Evolutionary conservation across 1,284 basidiomycete genomes (phyloP).

Genomic region (Spongispora temasekensis): DNA sequence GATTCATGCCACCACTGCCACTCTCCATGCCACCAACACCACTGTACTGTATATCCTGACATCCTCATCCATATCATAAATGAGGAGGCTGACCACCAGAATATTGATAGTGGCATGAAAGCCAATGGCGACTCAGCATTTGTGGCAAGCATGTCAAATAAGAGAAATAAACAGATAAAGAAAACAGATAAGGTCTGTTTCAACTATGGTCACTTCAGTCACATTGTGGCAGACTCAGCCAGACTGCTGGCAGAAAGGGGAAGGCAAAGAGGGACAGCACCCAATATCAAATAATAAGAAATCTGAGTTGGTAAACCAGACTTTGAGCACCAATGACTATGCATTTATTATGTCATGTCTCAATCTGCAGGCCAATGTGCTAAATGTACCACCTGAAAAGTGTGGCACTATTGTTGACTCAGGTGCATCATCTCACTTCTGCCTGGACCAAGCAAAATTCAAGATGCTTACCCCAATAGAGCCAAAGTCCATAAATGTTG

Average conservation of each 20-base stretch:
- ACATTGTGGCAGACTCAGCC: neutral
- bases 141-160: neutral
- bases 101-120: neutral
- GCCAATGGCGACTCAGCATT: neutral
- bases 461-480: neutral
- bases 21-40: neutral
- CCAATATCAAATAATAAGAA: neutral
- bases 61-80: neutral
- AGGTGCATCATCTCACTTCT: neutral
- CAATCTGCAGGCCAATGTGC: neutral
- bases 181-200: neutral
- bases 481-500: neutral
- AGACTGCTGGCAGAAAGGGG: neutral
- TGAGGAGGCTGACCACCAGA: neutral
- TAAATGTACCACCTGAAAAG: neutral
- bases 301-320: neutral
- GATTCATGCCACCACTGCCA: neutral
- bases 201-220: neutral
- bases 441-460: neutral
- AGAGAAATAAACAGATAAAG: neutral
- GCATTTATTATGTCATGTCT: neutral
- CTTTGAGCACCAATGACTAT: neutral
- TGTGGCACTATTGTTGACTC: neutral
- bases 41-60: neutral
- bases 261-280: neutral